Base-by-base conservation (phyloP, 73 alveolate genomes). In the Paraurostyla sp. region DNA sequence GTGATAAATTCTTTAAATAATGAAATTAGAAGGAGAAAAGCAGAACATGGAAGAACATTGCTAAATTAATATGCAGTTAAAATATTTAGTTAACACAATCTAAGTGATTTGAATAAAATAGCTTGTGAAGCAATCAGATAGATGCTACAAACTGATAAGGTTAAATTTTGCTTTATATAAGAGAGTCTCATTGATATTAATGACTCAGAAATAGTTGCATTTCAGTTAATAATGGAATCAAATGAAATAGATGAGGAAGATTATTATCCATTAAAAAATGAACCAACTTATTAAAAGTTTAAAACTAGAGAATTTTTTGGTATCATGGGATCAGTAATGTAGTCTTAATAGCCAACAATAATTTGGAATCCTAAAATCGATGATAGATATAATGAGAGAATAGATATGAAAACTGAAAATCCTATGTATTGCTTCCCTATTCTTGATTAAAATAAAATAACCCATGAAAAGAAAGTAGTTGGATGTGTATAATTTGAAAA, bases 341-440 rank as follows among this genome's bases (percentile, higher is more conserved):
- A 65, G 11, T 16, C 60, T 13, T 38, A 35, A 6, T 35, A 35
- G 58, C 82, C 82, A 36, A 65, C 82, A 35, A 65, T 65, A 11
- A 40, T 65, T 1, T 65, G 82, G 82, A 65, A 65, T 65, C 82
- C 82, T 13, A 65, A 65, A 38, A 65, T 38, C 41, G 82, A 65
- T 38, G 82, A 65, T 65, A 65, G 82, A 65, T 65, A 65, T 38
- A 65, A 65, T 23, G 82, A 65, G 58, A 33, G 35, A 6, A 65
- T 65, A 6, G 82, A 65, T 65, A 65, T 65, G 82, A 65, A 65
- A 65, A 65, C 82, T 38, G 82, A 65, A 65, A 65, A 65, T 38
- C 82, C 82, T 16, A 65, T 65, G 82, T 65, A 65, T 22, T 65
- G 82, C 36, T 38, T 65, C 35, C 82, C 82, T 22, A 1, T 65